Percentiles rank a stretch among this genome's conserved stretches.
phyloP scores from a whole-genome alignment of 176 grass and related monocot genomes.

The Alopecurus myosuroides region DNA sequence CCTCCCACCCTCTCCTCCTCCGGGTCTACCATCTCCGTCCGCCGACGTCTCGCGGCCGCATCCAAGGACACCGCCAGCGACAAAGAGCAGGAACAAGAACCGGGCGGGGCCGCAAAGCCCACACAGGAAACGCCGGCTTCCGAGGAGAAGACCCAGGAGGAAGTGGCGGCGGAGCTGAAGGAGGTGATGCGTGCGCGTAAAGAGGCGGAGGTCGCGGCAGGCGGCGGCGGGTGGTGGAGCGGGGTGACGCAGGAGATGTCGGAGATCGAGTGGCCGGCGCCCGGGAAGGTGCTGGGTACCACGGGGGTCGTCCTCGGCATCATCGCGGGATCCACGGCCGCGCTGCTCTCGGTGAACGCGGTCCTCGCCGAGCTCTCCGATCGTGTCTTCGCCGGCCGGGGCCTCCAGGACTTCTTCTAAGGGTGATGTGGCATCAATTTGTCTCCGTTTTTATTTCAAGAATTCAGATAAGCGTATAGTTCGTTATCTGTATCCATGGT shows the following conservation, averaged over 20 bases:
- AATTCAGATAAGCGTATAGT: neutral
- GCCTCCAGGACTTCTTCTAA: conserved; percentile 86
- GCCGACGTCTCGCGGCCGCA: neutral
- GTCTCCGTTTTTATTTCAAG: neutral
- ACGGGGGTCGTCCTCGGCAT: conserved; percentile 89
- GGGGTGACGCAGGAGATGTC: conserved; percentile 68
- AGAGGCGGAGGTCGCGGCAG: conserved; percentile 33
- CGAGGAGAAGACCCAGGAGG: conserved; percentile 17
- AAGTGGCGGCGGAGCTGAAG: conserved; percentile 82
- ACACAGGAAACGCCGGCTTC: neutral
- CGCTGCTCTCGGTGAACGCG: conserved; percentile 81
- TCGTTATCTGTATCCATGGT: neutral
- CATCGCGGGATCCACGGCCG: conserved; percentile 74
- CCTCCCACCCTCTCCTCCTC: neutral
- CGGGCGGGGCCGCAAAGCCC: neutral
- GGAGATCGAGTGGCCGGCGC: conserved; percentile 78
- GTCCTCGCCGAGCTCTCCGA: conserved; percentile 85
- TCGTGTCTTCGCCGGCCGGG: conserved; percentile 63
- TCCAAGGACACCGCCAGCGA: conserved; percentile 30
- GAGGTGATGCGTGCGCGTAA: conserved; percentile 63
- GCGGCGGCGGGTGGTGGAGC: conserved; percentile 29
- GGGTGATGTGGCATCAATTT: conserved; percentile 2
- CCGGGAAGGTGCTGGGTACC: conserved; percentile 80
- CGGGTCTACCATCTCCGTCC: neutral
- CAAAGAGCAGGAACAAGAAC: conserved; percentile 30